Evolutionary conservation across 1,284 basidiomycete species (phyloP), one percentile per base, ranked within the genome.

Genomic region (Leccinum subatratum): DNA sequence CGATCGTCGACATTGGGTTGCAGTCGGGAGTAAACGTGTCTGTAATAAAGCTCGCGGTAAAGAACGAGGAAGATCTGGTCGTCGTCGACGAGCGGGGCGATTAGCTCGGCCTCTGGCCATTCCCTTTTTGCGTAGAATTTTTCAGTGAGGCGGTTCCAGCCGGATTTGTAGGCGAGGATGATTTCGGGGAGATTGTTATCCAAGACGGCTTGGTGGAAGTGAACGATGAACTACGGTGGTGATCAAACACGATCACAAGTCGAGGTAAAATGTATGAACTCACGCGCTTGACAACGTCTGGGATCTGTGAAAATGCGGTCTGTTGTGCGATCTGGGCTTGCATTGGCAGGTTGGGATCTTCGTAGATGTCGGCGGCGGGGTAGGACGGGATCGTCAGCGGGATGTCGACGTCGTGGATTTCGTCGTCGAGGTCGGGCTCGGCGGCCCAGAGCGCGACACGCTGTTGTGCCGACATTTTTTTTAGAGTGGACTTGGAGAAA

Each of bases 71-170:
- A 99, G 66, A 97, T 92, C 66, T 92, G 92, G 78, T 96, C 93
- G 78, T 96, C 93, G 74, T 94, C 90, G 66, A 98, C 96, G 67
- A 99, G 83, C 11, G 95, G 95, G 8, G 95, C 92, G 73, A 98
- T 95, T 68, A 94, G 82, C 81, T 98, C 96, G 18, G 95, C 95
- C 78, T 98, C 95, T 6, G 96, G 96, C 96, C 96, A 98, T 78
- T 99, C 96, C 14, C 89, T 90, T 77, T 92, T 93, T 12, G 93
- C 80, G 77, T 97, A 98, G 82, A 92, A 96, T 81, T 96, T 95
- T 81, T 97, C 93, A 1, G 96, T 97, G 75, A 96, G 86, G 69
- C 93, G 91, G 80, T 95, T 98, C 96, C 96, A 98, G 30, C 94
- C 95, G 68, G 90, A 93, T 81, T 97, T 95, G 75, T 98, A 98